A percentile compares a stretch with the other conserved stretches of the same genome.
phyloP scores from a whole-genome alignment of 179 eudicot genomes.

The Nepenthes alata region DNA sequence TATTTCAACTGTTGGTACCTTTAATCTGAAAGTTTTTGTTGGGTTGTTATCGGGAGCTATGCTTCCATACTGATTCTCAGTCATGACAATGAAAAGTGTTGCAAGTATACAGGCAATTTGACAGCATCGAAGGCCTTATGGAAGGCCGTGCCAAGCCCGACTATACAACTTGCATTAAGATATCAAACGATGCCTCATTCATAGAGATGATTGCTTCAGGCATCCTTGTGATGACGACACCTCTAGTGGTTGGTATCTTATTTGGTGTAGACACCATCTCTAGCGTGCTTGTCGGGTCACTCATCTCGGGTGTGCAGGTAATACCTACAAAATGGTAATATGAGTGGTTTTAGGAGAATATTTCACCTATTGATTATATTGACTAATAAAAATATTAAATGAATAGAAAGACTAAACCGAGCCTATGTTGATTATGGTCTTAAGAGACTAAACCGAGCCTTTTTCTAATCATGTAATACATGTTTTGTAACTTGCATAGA shows the following conservation, averaged over 20 bases:
- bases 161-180: slow-evolving; percentile 77
- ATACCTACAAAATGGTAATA: neutral
- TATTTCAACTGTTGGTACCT: slow-evolving; percentile 58
- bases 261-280: slow-evolving; percentile 91
- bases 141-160: slow-evolving; percentile 78
- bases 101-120: slow-evolving; percentile 79
- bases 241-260: slow-evolving; percentile 74
- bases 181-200: slow-evolving; percentile 81
- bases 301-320: slow-evolving; percentile 95
- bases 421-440: too few species aligned
- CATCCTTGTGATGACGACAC: slow-evolving; percentile 85
- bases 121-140: slow-evolving; percentile 78
- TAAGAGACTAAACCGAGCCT: too few species aligned
- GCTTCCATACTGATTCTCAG: slow-evolving; percentile 80
- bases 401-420: too few species aligned
- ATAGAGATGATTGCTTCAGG: slow-evolving; percentile 92
- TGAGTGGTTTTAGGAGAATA: too few species aligned
- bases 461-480: too few species aligned
- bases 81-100: slow-evolving; percentile 95
- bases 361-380: too few species aligned
- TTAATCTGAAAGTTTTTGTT: slow-evolving; percentile 79
- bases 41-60: slow-evolving; percentile 56
- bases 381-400: too few species aligned
- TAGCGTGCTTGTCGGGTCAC: slow-evolving; percentile 91
- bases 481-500: too few species aligned